phyloP scores from a whole-genome alignment of 2,329 filamentous ascomycete species.

The Stemphylium lycopersici region DNA sequence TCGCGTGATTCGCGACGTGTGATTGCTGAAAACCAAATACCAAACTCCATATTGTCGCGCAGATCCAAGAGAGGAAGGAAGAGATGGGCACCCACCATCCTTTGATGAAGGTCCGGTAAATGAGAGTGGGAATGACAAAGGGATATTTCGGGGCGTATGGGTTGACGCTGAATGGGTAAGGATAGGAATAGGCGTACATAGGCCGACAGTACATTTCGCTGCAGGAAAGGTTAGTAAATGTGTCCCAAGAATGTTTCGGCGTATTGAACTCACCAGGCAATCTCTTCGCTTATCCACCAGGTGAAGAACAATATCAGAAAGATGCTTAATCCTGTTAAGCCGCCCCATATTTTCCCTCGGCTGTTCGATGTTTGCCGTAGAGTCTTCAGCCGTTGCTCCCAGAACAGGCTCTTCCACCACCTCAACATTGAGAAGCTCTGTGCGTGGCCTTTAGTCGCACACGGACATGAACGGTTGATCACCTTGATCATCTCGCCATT shows the following conservation, averaged over 20 bases:
- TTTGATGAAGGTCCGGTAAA: constrained; percentile 51
- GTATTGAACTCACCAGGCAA: constrained; percentile 50
- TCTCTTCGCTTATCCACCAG: constrained; percentile 58
- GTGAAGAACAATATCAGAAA: constrained; percentile 48
- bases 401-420: constrained; percentile 37
- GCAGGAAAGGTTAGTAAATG: constrained; percentile 5
- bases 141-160: constrained; percentile 61
- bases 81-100: constrained; percentile 44
- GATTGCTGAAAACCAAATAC: constrained; percentile 16
- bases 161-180: constrained; percentile 56
- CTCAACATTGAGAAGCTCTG: constrained; percentile 26
- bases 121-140: constrained; percentile 62
- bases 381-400: constrained; percentile 29
- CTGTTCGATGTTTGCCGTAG: constrained; percentile 15
- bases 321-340: constrained; percentile 50
- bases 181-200: constrained; percentile 54
- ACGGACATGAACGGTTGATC: constrained; percentile 28
- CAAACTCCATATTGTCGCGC: constrained; percentile 10
- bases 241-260: background rate
- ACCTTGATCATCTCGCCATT: constrained; percentile 18
- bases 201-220: constrained; percentile 60
- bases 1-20: constrained; percentile 2
- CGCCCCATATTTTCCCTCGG: constrained; percentile 30
- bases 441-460: constrained; percentile 14
- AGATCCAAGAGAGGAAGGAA: constrained; percentile 27